Conservation (phyloP, 139 green algal species). For the Tetradesmus lagerheimii region DNA sequence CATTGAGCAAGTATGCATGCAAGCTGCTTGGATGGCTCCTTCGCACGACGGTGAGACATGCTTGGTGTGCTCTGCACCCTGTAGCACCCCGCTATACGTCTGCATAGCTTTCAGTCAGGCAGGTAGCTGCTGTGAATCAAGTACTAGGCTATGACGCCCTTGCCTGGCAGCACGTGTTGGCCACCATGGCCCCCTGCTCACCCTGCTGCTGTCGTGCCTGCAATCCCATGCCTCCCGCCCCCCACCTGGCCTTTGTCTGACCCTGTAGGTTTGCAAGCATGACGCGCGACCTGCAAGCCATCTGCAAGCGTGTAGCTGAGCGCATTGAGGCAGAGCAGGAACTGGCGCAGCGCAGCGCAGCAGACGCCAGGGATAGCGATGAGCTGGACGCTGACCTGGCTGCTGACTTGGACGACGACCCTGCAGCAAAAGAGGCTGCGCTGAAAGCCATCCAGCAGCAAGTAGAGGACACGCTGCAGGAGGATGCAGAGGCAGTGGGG, state of each 20-base stretch:
- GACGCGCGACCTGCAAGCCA: too few species aligned
- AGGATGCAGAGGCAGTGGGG: neutral
- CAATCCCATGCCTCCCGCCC: too few species aligned
- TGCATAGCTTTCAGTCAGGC: neutral
- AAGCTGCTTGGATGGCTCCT: neutral
- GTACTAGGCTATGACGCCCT: neutral
- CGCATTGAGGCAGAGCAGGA: neutral
- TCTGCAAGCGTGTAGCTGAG: neutral
- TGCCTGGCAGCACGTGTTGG: neutral
- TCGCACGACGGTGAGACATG: too few species aligned
- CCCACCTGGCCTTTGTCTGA: too few species aligned
- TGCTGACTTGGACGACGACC: neutral
- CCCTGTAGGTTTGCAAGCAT: neutral
- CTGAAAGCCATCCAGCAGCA: slow-evolving; percentile 20
- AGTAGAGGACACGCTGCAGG: neutral
- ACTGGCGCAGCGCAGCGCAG: neutral
- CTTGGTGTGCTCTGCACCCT: too few species aligned
- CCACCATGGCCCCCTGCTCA: neutral
- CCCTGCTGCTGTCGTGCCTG: neutral
- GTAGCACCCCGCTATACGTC: too few species aligned
- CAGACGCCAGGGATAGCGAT: neutral
- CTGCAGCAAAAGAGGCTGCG: neutral
- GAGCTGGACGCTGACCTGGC: neutral
- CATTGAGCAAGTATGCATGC: neutral
- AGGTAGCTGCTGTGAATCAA: too few species aligned